phyloP scores from a whole-genome alignment of 495 filamentous ascomycete genomes.

The Talaromyces borbonicus region DNA sequence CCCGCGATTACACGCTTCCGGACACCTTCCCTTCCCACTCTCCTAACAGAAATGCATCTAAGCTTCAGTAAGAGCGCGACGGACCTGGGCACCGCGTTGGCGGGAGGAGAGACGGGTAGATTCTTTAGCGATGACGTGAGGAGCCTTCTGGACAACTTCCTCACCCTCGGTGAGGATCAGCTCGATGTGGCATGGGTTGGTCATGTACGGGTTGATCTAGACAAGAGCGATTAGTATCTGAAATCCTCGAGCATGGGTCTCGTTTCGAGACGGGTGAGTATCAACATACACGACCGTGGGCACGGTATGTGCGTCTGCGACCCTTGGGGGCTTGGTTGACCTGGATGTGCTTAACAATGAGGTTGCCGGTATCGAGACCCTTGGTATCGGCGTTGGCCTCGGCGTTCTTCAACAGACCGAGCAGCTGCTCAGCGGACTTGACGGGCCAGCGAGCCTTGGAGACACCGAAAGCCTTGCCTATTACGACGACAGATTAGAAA shows the following conservation, averaged over 20 bases:
- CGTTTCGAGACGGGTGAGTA: background rate
- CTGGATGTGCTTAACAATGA: constrained; percentile 98
- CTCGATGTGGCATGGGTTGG: constrained; percentile 99
- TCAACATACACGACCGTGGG: constrained; percentile 92
- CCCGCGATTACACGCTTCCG: background rate
- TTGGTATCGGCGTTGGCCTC: constrained; percentile 99
- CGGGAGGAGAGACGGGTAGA: constrained; percentile 61
- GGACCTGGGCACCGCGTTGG: constrained; percentile 75
- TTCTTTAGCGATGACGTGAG: constrained; percentile 49
- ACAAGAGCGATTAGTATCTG: background rate
- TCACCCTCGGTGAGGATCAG: constrained; percentile 97
- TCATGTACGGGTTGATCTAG: constrained; percentile 99
- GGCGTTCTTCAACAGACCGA: constrained; percentile 95
- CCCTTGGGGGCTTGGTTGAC: constrained; percentile 99
- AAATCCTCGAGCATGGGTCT: background rate
- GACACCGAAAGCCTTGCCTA: constrained; percentile 98
- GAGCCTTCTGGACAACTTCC: constrained; percentile 69
- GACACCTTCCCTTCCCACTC: background rate
- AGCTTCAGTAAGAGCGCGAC: constrained; percentile 71
- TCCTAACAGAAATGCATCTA: constrained; percentile 27
- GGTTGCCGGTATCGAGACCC: constrained; percentile 93
- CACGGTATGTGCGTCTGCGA: constrained; percentile 95
- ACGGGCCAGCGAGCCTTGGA: constrained; percentile 94
- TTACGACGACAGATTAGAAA: too few species aligned
- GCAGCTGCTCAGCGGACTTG: constrained; percentile 97